These are phyloP conservation scores for Amanita rubescens DNA, from an alignment of 768 basidiomycete species.

Conservation along the genomic window DNA sequence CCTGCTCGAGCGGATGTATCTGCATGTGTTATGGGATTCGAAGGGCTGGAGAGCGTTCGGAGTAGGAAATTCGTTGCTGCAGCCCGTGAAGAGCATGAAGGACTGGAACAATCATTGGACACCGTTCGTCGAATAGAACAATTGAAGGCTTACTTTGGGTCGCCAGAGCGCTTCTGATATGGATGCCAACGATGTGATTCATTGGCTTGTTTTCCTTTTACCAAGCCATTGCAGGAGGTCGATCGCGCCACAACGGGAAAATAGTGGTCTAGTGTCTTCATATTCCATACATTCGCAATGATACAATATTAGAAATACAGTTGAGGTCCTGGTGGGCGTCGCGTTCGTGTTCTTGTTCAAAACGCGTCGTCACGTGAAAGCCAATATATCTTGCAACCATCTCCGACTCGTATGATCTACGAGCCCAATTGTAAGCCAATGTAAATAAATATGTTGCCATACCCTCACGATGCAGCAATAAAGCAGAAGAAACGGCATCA, in stretches of 20 bases:
- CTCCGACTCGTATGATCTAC: no score
- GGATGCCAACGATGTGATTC: neutral
- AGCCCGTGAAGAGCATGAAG: conserved; percentile 8
- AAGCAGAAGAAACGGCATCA: no score
- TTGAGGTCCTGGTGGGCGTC: neutral
- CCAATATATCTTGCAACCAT: no score
- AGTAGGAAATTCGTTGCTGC: conserved; percentile 47
- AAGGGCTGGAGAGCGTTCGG: conserved; percentile 49
- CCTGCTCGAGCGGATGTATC: conserved; percentile 57
- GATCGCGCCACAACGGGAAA: conserved; percentile 16
- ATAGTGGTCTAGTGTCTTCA: conserved; percentile 17
- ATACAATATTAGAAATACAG: conserved; percentile 6
- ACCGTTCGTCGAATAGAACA: neutral
- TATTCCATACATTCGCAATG: conserved; percentile 5
- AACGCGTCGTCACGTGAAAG: neutral
- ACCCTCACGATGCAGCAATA: no score
- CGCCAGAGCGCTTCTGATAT: neutral
- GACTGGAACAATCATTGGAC: conserved; percentile 5
- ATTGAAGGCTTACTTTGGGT: neutral
- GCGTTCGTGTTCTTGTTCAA: no score
- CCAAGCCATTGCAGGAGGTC: conserved; percentile 2
- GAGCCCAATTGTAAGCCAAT: no score
- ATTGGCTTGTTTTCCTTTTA: conserved; percentile 6
- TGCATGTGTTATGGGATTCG: conserved; percentile 77
- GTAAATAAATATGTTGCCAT: no score